phyloP scores from a whole-genome alignment of 139 green algal species.

The Mesotaenium endlicherianum region DNA sequence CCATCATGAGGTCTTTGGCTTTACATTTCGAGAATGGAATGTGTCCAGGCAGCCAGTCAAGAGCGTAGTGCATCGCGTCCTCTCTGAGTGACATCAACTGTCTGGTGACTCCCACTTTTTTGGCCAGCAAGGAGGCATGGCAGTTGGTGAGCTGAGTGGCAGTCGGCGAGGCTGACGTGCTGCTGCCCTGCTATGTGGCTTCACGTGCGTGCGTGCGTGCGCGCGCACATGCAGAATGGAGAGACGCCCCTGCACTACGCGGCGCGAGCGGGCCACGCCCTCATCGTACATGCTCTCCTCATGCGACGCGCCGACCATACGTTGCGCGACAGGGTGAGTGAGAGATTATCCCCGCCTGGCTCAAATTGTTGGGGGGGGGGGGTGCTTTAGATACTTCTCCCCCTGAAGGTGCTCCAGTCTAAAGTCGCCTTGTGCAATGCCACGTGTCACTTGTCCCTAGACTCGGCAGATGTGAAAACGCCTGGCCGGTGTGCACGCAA shows the following conservation, averaged over 20 bases:
- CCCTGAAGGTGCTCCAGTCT: background rate
- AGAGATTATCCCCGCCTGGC: background rate
- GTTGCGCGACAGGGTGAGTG: constrained; percentile 26
- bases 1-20: too few relatives aligned
- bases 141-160: too few relatives aligned
- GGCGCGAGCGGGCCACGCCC: background rate
- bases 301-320: constrained; percentile 16
- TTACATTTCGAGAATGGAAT: too few relatives aligned
- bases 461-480: background rate
- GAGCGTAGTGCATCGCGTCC: too few relatives aligned
- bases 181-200: too few relatives aligned
- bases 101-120: too few relatives aligned
- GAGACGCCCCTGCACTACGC: constrained; percentile 42
- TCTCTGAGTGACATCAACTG: too few relatives aligned
- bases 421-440: background rate
- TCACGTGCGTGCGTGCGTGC: too few relatives aligned
- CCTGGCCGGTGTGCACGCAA: background rate
- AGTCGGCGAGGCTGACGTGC: too few relatives aligned
- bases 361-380: background rate
- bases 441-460: too few relatives aligned
- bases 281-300: constrained; percentile 18
- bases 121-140: too few relatives aligned
- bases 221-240: constrained; percentile 34
- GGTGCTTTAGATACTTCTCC: background rate
- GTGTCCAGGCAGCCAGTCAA: too few relatives aligned